Evolutionary conservation across 768 basidiomycete species (phyloP).

Genomic region (Astraeus odoratus): DNA sequence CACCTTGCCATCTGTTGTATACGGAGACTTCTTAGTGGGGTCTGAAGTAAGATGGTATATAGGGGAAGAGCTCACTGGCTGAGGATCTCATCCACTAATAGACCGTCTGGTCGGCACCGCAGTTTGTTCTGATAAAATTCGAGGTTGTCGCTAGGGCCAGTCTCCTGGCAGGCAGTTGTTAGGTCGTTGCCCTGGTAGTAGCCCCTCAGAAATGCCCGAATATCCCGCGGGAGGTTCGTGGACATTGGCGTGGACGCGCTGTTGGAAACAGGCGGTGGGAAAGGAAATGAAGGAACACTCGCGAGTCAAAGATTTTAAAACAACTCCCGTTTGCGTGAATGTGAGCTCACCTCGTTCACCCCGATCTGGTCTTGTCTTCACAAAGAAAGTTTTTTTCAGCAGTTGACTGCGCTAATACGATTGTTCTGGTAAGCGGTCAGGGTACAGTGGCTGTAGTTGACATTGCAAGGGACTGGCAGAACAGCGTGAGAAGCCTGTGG

Average conservation of each 20-base stretch:
- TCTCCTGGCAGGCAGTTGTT: background rate
- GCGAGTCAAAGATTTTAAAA: no score
- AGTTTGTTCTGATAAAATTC: constrained; percentile 54
- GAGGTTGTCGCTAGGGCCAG: constrained; percentile 36
- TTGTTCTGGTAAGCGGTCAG: no score
- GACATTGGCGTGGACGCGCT: constrained; percentile 10
- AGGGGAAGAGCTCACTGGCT: constrained; percentile 34
- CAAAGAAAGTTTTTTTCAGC: no score
- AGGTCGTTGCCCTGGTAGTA: constrained; percentile 15
- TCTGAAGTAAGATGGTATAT: background rate
- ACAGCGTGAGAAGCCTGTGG: no score
- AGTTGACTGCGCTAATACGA: no score
- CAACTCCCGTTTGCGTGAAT: no score
- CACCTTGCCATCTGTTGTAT: constrained; percentile 51
- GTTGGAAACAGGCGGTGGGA: no score
- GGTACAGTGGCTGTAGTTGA: no score
- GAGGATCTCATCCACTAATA: constrained; percentile 58
- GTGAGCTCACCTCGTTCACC: no score
- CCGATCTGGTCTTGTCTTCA: no score
- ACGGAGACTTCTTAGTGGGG: background rate
- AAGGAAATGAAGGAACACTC: no score
- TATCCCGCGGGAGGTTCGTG: constrained; percentile 16
- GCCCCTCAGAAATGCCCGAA: constrained; percentile 19
- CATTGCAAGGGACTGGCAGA: no score
- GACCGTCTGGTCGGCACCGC: constrained; percentile 55